phyloP scores from a whole-genome alignment of 306 rosid species.

The Luffa aegyptiaca region DNA sequence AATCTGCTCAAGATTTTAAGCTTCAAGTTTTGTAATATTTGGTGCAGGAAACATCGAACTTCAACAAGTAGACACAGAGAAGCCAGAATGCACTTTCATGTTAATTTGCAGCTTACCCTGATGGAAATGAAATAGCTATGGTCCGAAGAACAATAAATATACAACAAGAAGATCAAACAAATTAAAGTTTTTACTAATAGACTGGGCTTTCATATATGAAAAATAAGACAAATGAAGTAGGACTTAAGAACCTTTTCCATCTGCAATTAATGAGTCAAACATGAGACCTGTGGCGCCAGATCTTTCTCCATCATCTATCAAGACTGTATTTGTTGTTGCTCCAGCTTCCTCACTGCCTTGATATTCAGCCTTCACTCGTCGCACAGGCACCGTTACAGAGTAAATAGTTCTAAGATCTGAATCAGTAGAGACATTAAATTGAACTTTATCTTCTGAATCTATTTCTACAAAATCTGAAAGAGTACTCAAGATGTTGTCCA shows the following conservation, averaged over 20 bases:
- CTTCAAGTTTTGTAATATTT: not conserved
- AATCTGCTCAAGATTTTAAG: not conserved
- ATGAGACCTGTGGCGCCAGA: not conserved
- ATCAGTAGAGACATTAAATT: conserved; percentile 75
- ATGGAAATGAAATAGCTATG: not conserved
- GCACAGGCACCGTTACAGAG: conserved; percentile 86
- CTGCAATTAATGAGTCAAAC: not conserved
- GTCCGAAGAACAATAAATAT: not conserved
- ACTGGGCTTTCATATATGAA: not conserved
- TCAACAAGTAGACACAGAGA: not conserved
- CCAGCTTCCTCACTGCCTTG: conserved; percentile 59
- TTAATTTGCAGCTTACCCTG: not conserved
- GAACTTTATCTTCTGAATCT: conserved; percentile 87
- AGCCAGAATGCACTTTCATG: not conserved
- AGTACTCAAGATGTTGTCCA: conserved; percentile 57
- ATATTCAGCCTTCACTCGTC: conserved; percentile 80
- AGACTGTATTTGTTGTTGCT: conserved; percentile 14
- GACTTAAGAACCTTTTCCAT: not conserved
- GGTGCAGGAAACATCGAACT: not conserved
- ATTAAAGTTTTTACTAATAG: not conserved
- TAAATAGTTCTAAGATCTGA: conserved; percentile 80
- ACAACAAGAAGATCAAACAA: not conserved
- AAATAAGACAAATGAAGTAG: not conserved
- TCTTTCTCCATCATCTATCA: not conserved
- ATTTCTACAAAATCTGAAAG: conserved; percentile 88